phyloP scores from a whole-genome alignment of 495 filamentous ascomycete genomes.

The Neurospora pannonica region DNA sequence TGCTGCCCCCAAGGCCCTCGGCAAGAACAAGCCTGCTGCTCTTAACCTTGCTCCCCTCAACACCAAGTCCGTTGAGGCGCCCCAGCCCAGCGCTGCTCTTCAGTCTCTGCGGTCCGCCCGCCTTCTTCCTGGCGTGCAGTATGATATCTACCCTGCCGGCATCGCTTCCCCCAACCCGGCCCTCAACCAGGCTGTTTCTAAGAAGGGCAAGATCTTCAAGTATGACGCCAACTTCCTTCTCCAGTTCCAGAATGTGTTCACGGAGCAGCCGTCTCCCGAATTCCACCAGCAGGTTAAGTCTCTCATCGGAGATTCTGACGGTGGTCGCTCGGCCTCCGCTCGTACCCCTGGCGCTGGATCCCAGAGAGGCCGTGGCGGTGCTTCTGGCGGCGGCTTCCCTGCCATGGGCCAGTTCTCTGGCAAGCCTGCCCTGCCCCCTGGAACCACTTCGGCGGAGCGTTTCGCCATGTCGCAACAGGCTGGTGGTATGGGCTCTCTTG shows the following conservation, averaged over 20 bases:
- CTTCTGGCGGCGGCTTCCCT: constrained; percentile 29
- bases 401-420: constrained; percentile 63
- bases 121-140: constrained; percentile 49
- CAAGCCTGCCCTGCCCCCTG: constrained; percentile 50
- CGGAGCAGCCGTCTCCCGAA: constrained; percentile 85
- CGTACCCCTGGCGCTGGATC: constrained; percentile 53
- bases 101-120: constrained; percentile 83
- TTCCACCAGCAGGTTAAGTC: constrained; percentile 83
- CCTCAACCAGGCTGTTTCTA: constrained; percentile 64
- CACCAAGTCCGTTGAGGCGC: constrained; percentile 71
- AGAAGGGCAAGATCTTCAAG: constrained; percentile 71
- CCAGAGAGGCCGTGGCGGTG: constrained; percentile 30
- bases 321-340: constrained; percentile 60
- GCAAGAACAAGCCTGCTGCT: constrained; percentile 60
- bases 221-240: constrained; percentile 93
- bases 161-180: constrained; percentile 85
- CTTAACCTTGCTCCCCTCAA: constrained; percentile 72
- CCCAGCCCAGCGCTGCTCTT: constrained; percentile 84
- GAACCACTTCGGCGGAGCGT: constrained; percentile 57
- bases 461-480: constrained; percentile 39
- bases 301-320: constrained; percentile 64
- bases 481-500: constrained; percentile 16
- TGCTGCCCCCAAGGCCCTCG: constrained; percentile 34
- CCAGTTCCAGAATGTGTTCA: constrained; percentile 93
- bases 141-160: constrained; percentile 69